Evolutionary conservation across 2,329 filamentous ascomycete species (phyloP).

Genomic region (Cryphonectria japonica): DNA sequence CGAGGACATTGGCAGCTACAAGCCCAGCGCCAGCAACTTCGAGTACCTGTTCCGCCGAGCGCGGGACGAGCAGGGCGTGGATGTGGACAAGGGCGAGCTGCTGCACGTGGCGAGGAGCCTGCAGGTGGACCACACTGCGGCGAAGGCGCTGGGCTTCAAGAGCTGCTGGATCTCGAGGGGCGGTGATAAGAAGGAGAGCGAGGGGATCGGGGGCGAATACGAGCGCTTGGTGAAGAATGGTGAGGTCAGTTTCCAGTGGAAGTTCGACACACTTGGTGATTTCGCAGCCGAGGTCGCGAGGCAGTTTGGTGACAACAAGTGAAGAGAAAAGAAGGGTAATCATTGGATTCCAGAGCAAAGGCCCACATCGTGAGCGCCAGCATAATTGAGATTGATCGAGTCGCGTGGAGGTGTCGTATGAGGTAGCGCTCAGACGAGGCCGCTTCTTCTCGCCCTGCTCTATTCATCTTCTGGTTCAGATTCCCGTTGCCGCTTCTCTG

Average conservation of each 20-base stretch:
- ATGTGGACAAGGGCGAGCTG: slow-evolving; percentile 53
- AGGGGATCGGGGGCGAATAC: slow-evolving; percentile 37
- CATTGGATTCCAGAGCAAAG: not conserved
- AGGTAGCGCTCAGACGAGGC: not conserved
- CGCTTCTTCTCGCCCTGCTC: not conserved
- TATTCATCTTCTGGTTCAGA: slow-evolving; percentile 1
- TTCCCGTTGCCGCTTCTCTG: slow-evolving; percentile 12
- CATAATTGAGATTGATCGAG: not conserved
- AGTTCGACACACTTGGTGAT: slow-evolving; percentile 44
- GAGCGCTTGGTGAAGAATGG: slow-evolving; percentile 37
- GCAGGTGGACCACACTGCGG: slow-evolving; percentile 69
- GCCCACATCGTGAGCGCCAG: not conserved
- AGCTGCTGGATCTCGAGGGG: slow-evolving; percentile 68
- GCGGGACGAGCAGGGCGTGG: slow-evolving; percentile 56
- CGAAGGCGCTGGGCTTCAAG: slow-evolving; percentile 61
- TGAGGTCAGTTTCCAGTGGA: slow-evolving; percentile 42
- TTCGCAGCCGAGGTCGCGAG: slow-evolving; percentile 46
- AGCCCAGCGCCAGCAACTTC: slow-evolving; percentile 69
- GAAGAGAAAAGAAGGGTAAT: not conserved
- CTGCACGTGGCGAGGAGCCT: slow-evolving; percentile 72
- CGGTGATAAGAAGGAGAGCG: slow-evolving; percentile 40
- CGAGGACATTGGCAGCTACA: slow-evolving; percentile 72
- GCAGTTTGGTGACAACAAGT: slow-evolving; percentile 37
- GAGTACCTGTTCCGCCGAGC: slow-evolving; percentile 63
- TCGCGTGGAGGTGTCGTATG: not conserved